Percentiles rank a stretch among this genome's conserved stretches.
Evolutionary conservation across 2,329 filamentous ascomycete genomes (phyloP).

Genomic region (Colletotrichum neosansevieriae): DNA sequence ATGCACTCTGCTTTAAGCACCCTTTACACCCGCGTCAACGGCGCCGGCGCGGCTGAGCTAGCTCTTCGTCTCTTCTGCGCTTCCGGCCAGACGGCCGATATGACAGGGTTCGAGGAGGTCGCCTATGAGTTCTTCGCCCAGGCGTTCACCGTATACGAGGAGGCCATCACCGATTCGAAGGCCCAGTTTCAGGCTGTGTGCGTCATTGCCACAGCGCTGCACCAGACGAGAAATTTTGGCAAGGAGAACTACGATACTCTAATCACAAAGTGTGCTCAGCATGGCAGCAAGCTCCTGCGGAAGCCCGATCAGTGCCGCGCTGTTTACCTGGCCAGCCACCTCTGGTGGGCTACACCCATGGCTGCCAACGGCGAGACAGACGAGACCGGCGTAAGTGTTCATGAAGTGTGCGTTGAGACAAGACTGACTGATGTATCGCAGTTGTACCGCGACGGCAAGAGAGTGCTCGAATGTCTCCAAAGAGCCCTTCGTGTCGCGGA

Average conservation of each 20-base stretch:
- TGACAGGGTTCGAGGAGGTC: constrained; percentile 92
- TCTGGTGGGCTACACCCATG: constrained; percentile 97
- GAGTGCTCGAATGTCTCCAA: constrained; percentile 95
- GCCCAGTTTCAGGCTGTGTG: constrained; percentile 98
- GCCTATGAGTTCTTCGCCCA: constrained; percentile 99
- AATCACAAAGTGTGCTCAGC: constrained; percentile 96
- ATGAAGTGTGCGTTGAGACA: too few species aligned
- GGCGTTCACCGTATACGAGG: constrained; percentile 97
- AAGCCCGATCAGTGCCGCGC: constrained; percentile 98
- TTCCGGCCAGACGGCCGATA: constrained; percentile 92
- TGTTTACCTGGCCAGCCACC: constrained; percentile 94
- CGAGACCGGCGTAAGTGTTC: constrained; percentile 75
- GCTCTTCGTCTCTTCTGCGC: constrained; percentile 90
- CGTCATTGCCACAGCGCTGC: constrained; percentile 88
- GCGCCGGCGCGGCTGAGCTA: constrained; percentile 84
- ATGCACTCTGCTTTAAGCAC: constrained; percentile 89
- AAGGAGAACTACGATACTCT: constrained; percentile 99
- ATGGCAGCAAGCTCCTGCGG: constrained; percentile 95
- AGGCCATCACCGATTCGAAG: constrained; percentile 93
- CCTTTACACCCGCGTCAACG: constrained; percentile 86
- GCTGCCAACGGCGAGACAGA: constrained; percentile 83
- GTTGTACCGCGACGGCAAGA: constrained; percentile 97
- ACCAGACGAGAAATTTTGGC: constrained; percentile 89
- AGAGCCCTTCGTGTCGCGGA: constrained; percentile 95
- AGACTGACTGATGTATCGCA: constrained; percentile 52